phyloP scores from a whole-genome alignment of 2,329 filamentous ascomycete genomes.

The Plectosphaerella sp. region DNA sequence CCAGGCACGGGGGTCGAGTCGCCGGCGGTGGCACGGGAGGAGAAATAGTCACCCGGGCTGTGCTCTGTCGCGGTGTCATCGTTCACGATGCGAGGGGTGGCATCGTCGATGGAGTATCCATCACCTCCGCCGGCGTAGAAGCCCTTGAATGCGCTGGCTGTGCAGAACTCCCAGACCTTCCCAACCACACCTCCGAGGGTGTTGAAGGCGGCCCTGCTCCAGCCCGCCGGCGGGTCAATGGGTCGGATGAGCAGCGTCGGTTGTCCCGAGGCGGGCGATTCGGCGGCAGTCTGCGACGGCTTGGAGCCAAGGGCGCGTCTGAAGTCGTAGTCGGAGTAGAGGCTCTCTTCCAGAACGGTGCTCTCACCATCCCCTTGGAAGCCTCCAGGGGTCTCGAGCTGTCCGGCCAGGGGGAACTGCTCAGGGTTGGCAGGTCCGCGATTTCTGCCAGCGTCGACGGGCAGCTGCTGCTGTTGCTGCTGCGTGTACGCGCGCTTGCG shows the following conservation, averaged over 20 bases:
- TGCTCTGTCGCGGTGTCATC: background rate
- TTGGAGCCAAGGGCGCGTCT: slow-evolving; percentile 47
- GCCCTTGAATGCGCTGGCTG: slow-evolving; percentile 66
- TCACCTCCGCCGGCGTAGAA: slow-evolving; percentile 83
- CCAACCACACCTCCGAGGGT: slow-evolving; percentile 66
- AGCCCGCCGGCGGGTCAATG: slow-evolving; percentile 32
- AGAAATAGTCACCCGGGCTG: background rate
- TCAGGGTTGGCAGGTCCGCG: slow-evolving; percentile 4
- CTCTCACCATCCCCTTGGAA: slow-evolving; percentile 20
- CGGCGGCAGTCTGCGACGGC: slow-evolving; percentile 28
- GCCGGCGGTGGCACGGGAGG: background rate
- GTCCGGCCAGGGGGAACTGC: slow-evolving; percentile 48
- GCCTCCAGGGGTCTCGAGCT: slow-evolving; percentile 44
- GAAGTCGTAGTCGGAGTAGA: slow-evolving; percentile 54
- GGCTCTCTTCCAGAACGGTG: slow-evolving; percentile 44
- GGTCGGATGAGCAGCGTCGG: slow-evolving; percentile 27
- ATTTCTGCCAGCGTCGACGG: background rate
- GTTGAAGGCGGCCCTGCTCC: slow-evolving; percentile 56
- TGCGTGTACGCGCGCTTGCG: slow-evolving; percentile 37
- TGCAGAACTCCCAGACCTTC: slow-evolving; percentile 84
- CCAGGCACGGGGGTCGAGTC: slow-evolving; percentile 11
- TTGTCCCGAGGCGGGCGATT: slow-evolving; percentile 24
- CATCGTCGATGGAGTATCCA: slow-evolving; percentile 56
- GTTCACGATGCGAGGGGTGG: slow-evolving; percentile 2
- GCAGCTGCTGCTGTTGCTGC: slow-evolving; percentile 17